Percentiles rank a stretch among this genome's conserved stretches.
Conservation (phyloP, 768 basidiomycete genomes). For the Melanogaster broomeanus region DNA sequence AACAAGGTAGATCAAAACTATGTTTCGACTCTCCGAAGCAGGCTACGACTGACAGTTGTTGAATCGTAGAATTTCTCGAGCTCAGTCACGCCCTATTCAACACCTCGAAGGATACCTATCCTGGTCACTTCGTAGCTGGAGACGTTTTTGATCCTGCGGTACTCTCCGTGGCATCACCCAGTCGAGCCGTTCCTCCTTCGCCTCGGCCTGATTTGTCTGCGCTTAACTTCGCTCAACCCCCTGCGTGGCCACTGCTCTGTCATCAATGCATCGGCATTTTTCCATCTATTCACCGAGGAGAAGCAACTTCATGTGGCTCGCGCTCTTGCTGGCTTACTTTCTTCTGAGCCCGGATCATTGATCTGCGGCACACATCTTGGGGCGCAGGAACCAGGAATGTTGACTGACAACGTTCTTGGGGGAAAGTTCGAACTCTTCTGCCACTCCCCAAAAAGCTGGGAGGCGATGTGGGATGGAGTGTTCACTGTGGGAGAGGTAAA, state of each 20-base stretch:
- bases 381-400: neutral
- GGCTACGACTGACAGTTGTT: too few relatives aligned
- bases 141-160: constrained; percentile 49
- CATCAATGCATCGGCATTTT: constrained; percentile 49
- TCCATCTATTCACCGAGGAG: constrained; percentile 48
- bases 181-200: constrained; percentile 13
- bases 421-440: constrained; percentile 15
- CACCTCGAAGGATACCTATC: constrained; percentile 50
- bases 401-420: neutral
- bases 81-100: constrained; percentile 60
- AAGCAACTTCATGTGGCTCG: constrained; percentile 43
- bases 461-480: constrained; percentile 34
- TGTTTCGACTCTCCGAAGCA: too few relatives aligned
- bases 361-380: constrained; percentile 47
- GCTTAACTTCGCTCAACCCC: constrained; percentile 42
- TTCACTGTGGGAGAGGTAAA: constrained; percentile 34
- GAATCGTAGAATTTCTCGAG: constrained; percentile 51
- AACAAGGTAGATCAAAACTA: constrained; percentile 23
- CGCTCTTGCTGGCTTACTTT: constrained; percentile 42
- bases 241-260: constrained; percentile 46
- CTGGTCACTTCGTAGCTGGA: constrained; percentile 52
- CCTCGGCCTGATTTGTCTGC: constrained; percentile 25
- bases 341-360: constrained; percentile 43
- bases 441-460: constrained; percentile 35
- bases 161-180: constrained; percentile 35